Conservation (phyloP, 306 rosid species). For the Dryas alaskensis region DNA sequence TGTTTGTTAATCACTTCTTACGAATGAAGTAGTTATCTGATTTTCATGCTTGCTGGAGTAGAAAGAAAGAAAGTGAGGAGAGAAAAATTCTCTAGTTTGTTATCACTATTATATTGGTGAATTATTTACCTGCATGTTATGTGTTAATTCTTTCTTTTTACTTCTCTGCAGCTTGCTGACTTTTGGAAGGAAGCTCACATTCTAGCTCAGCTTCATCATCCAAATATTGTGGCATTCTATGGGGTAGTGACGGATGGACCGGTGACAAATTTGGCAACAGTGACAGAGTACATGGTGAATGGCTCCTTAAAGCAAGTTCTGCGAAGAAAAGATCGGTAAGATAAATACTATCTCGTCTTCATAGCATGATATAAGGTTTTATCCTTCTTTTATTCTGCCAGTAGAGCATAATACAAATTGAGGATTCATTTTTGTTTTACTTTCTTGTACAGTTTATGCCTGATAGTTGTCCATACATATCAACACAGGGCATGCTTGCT, state of each 20-base stretch:
- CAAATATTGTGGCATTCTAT: slow-evolving; percentile 36
- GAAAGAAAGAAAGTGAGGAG: background rate
- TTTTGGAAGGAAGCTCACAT: slow-evolving; percentile 39
- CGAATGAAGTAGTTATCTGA: background rate
- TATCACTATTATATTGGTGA: background rate
- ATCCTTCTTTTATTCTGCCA: background rate
- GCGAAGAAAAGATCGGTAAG: slow-evolving; percentile 33
- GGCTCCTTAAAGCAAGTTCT: slow-evolving; percentile 37
- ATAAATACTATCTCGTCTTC: background rate
- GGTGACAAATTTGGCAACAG: slow-evolving; percentile 31
- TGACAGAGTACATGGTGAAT: slow-evolving; percentile 39
- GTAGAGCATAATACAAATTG: background rate
- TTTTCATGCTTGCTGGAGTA: background rate
- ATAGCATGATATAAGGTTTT: background rate
- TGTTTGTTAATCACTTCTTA: background rate
- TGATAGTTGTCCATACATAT: no score
- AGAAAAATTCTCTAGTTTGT: background rate
- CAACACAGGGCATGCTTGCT: background rate
- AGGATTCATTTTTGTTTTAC: background rate
- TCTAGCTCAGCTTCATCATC: slow-evolving; percentile 34
- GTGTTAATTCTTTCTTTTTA: background rate
- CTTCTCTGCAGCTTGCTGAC: slow-evolving; percentile 25
- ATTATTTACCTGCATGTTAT: background rate
- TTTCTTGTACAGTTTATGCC: background rate
- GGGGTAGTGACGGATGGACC: slow-evolving; percentile 35